Evolutionary conservation across 1,139 yeast species (phyloP), one percentile per base, ranked within the genome.

Genomic region (Nakaseomyces delphensis): DNA sequence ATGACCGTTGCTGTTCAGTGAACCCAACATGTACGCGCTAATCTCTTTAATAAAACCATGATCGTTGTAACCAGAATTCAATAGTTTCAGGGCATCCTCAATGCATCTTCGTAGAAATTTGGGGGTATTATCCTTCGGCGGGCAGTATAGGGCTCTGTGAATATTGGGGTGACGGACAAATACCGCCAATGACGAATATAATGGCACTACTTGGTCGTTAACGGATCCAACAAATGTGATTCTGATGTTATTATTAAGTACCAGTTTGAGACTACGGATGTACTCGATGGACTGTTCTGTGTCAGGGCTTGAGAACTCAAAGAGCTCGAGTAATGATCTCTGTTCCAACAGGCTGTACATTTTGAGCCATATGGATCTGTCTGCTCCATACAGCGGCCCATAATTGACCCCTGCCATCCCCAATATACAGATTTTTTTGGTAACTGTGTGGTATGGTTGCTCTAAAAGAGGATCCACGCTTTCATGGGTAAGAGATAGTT

Each of bases 341-440:
- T 30, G 15, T 30, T 30, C 41, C 28, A 38, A 3, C 5, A 21
- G 15, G 7, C 35, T 31, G 23, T n/a, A 38, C 24, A 38, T 10
- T 24, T 30, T 38, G 29, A 30, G 16, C 21, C 33, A 15, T 7
- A 30, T 31, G 24, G 16, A 18, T 11, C 18, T 28, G 13, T 24
- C 23, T 5, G 33, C 36, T 11, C 28, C 38, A 16, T 32, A 32
- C 3, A 31, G 21, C 3, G 41, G 31, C 3, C 23, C 31, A 15
- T 39, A 24, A 14, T n/a, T 24, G 4, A 24, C 30, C 11, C 37
- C 41, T 6, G 41, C 41, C 41, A 39, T 39, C 13, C 37, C 31
- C 27, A 23, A 7, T 13, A 39, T 10, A 3, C 25, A 9, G 3
- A 39, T 18, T 3, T 18, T 25, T n/a, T 39, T 39, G 20, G 11